Base-by-base conservation (phyloP, 2,329 filamentous ascomycete species). In the Beauveria caledonica region DNA sequence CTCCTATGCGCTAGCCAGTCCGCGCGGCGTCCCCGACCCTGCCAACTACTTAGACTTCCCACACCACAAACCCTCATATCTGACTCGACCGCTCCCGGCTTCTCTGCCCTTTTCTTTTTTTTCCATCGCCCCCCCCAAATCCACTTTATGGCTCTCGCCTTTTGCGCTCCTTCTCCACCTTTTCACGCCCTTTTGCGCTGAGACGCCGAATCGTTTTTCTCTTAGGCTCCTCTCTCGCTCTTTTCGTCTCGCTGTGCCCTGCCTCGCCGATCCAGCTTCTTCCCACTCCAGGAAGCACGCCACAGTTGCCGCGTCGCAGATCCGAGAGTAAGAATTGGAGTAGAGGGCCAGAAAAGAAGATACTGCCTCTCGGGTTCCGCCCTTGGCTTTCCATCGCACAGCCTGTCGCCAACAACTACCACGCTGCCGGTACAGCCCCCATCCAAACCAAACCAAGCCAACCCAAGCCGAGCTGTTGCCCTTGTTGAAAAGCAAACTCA, bases 171-270 rank as follows among this genome's bases (percentile, higher is more conserved):
- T 27, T 33, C 56, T 50, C 56, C 56, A 51, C 56, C 25, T 23
- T 45, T 29, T 23, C 29, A 58, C 56, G 46, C 56, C 56, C 56
- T 58, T 44, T 58, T 58, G 46, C 48, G 56, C 56, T 58, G 56
- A 58, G 56, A 58, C 56, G 56, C 48, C 55, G 17, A 23, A 10
- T 51, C 25, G 17, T 39, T 44, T 44, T 44, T 36, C 55, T 29
- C 55, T 13, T 11, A 10, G 17, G 33, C 51, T 21, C 42, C 29
- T 46, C 45, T 25, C 46, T 51, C 46, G 33, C 33, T 49, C 55
- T 33, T 19, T 45, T 36, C 33, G 44, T 19, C 11, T 55, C 42
- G 19, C 27, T 15, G 10, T 50, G 48, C 27, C 46, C 13, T 27
- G 13, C 46, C 46, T 50, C 27, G 8, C 10, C 33, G 33, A 36